phyloP scores from a whole-genome alignment of 2,329 filamentous ascomycete genomes.

The Phialocephala sp. region DNA sequence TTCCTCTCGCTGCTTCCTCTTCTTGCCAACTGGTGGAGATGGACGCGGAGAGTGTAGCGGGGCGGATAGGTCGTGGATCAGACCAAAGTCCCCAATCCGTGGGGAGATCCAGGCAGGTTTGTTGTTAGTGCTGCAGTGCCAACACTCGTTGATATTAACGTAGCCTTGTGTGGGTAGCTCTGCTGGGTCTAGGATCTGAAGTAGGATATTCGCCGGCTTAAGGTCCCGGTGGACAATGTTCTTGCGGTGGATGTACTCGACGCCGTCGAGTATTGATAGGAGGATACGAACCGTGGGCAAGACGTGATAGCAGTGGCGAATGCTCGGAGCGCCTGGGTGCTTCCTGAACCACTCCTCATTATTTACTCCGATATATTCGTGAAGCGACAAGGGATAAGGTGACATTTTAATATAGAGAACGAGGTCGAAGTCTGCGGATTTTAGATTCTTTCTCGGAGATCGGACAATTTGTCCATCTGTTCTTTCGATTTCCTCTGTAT shows the following conservation, averaged over 20 bases:
- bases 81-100: slow-evolving; percentile 71
- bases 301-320: slow-evolving; percentile 66
- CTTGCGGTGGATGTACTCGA: slow-evolving; percentile 67
- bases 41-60: neutral
- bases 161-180: slow-evolving; percentile 47
- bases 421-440: slow-evolving; percentile 31
- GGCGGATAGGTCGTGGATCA: slow-evolving; percentile 45
- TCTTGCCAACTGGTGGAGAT: neutral
- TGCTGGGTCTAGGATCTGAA: slow-evolving; percentile 52
- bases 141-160: slow-evolving; percentile 48
- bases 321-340: slow-evolving; percentile 21
- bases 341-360: neutral
- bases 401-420: slow-evolving; percentile 44
- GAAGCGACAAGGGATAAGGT: slow-evolving; percentile 65
- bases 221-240: slow-evolving; percentile 69
- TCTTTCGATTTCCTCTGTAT: slow-evolving; percentile 14
- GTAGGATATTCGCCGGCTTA: slow-evolving; percentile 72
- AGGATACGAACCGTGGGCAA: slow-evolving; percentile 61
- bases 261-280: slow-evolving; percentile 64
- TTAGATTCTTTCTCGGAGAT: neutral
- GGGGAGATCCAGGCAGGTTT: slow-evolving; percentile 56
- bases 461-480: neutral
- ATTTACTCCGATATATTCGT: slow-evolving; percentile 58
- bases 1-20: slow-evolving; percentile 2
- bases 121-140: slow-evolving; percentile 47